Percentiles rank a stretch among this genome's conserved stretches.
Evolutionary conservation across 352 stramenopile species (phyloP).

Genomic region (Phytophthora citricola): DNA sequence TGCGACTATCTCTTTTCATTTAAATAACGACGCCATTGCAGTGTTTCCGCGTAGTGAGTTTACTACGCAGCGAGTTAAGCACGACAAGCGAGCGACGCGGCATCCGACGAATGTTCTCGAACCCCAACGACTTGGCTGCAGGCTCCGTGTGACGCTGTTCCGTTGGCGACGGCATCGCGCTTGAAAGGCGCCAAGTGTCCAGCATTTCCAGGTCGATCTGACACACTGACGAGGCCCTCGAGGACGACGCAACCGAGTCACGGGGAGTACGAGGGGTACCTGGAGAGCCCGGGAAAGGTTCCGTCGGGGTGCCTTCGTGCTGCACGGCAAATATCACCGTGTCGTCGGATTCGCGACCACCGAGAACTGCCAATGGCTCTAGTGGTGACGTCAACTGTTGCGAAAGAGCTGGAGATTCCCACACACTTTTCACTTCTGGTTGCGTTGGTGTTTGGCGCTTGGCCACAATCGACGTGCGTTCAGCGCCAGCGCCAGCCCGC

Average conservation of each 20-base stretch:
- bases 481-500: conserved; percentile 15
- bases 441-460: conserved; percentile 9
- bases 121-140: not conserved
- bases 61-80: conserved; percentile 31
- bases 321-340: conserved; percentile 8
- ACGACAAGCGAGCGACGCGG: conserved; percentile 26
- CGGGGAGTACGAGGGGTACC: conserved; percentile 22
- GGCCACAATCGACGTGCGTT: conserved; percentile 22
- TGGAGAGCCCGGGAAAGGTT: conserved; percentile 37
- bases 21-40: conserved; percentile 34
- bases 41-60: conserved; percentile 19
- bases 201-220: conserved; percentile 33
- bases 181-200: conserved; percentile 29
- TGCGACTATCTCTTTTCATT: conserved; percentile 14
- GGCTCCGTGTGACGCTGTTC: conserved; percentile 13
- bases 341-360: conserved; percentile 8
- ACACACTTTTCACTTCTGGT: conserved; percentile 15
- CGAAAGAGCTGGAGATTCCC: conserved; percentile 26
- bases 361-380: conserved; percentile 28
- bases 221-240: conserved; percentile 23
- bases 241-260: conserved; percentile 20
- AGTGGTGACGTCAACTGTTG: conserved; percentile 32
- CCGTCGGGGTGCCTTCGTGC: conserved; percentile 42
- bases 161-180: not conserved
- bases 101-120: conserved; percentile 30